Evolutionary conservation across 164 flowering plant genomes (phyloP).

Genomic region (Tetracentron sinense): DNA sequence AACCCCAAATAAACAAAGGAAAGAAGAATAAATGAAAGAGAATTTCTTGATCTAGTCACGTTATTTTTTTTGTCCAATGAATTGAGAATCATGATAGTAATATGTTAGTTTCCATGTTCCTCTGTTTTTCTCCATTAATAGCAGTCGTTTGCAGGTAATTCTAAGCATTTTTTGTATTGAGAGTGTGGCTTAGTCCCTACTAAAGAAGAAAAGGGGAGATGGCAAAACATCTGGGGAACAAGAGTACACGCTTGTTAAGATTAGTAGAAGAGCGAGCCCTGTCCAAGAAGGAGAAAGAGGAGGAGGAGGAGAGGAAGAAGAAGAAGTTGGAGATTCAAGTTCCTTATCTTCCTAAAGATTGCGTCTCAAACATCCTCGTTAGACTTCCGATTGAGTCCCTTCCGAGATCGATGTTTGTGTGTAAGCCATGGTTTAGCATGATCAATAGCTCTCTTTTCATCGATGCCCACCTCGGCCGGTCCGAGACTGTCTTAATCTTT

Average conservation of each 20-base stretch:
- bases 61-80: too few species aligned
- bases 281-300: slow-evolving; percentile 21
- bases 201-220: too few species aligned
- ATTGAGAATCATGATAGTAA: too few species aligned
- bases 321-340: slow-evolving; percentile 9
- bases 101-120: too few species aligned
- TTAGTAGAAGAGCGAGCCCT: slow-evolving; percentile 23
- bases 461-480: slow-evolving; percentile 23
- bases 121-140: too few species aligned
- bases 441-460: slow-evolving; percentile 27
- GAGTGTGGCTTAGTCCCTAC: too few species aligned
- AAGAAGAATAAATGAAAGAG: too few species aligned
- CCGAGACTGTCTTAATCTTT: slow-evolving; percentile 33
- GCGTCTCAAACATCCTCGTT: slow-evolving; percentile 31
- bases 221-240: slow-evolving; percentile 5
- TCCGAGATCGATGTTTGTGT: slow-evolving; percentile 28
- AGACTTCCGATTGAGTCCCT: slow-evolving; percentile 39
- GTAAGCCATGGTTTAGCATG: slow-evolving; percentile 39
- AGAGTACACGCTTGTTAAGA: slow-evolving; percentile 13
- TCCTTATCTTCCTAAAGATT: slow-evolving; percentile 33
- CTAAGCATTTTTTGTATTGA: too few species aligned
- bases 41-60: too few species aligned
- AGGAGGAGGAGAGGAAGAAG: slow-evolving; percentile 15
- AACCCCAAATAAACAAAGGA: too few species aligned
- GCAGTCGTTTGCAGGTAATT: too few species aligned